Evolutionary conservation across 2,329 filamentous ascomycete genomes (phyloP).

Genomic region (Fusarium sacchari): DNA sequence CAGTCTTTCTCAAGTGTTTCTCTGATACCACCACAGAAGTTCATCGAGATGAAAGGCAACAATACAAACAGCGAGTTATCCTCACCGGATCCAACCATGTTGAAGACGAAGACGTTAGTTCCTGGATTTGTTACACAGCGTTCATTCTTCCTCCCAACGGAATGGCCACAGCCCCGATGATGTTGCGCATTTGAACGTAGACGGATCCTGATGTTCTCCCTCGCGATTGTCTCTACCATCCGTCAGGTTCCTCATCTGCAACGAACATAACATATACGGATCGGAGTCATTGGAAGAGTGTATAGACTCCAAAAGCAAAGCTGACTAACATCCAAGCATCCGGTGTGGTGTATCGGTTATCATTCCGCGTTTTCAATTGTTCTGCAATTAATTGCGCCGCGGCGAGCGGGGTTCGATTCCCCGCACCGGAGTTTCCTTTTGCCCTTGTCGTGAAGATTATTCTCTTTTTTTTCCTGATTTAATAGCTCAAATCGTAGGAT

Average conservation of each 20-base stretch:
- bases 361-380: conserved; percentile 27
- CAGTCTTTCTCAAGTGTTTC: background rate
- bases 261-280: too few species aligned
- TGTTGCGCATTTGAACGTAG: background rate
- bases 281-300: too few species aligned
- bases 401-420: conserved; percentile 28
- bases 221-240: too few species aligned
- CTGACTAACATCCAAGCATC: background rate
- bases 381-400: background rate
- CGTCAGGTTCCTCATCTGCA: background rate
- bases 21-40: too few species aligned
- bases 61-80: background rate
- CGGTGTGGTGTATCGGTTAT: conserved; percentile 32
- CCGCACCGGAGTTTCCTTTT: conserved; percentile 20
- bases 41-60: too few species aligned
- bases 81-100: too few species aligned
- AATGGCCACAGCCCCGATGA: background rate
- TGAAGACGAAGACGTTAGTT: background rate
- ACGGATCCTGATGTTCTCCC: accelerated
- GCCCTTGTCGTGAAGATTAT: accelerated
- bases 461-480: background rate
- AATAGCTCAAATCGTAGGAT: background rate
- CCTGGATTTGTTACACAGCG: accelerated
- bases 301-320: too few species aligned
- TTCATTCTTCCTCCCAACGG: too few species aligned